Evolutionary conservation across 306 rosid genomes (phyloP), one percentile per base, ranked within the genome.

Genomic region (Dryas alaskensis): DNA sequence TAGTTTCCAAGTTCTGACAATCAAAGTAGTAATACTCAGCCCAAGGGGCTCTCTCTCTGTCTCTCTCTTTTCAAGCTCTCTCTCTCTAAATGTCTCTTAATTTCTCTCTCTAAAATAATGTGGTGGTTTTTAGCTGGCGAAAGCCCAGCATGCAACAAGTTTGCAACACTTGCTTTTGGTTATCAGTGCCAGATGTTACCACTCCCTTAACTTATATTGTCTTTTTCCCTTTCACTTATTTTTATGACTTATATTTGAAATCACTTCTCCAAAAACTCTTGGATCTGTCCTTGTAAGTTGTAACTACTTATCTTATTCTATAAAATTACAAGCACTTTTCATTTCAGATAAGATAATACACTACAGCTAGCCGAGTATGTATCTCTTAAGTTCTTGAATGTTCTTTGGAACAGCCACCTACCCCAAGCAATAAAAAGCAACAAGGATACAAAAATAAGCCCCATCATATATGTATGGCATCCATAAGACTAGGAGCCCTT

Each of bases 171-270:
- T 62, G 78, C 74, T 83, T 77, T 50, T 52, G 51, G 46, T 40
- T 74, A 62, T 71, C 73, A 65, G 67, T 57, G 81, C 57, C 79
- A 72, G 60, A 67, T 76, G 84, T 52, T 37, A 46, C 48, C 69
- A 60, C 11, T 9, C 39, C 67, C 58, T 27, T 31, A 62, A 11
- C 67, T 78, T 78, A 62, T 49, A 19, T 51, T 82, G 83, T 76
- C 80, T 19, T 76, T 73, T 82, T 69, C 4, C 51, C 27, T 10
- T 53, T 64, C 14, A 37, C 47, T 50, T 60, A 62, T 73, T 22
- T 31, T 31, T 31, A 31, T 43, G 66, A 67, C 69, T 77, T 79
- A 83, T 51, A 51, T 40, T 13, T 14, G n/a, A 43, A 67, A 39
- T 60, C 42, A 31, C 64, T 51, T 27, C 72, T 52, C 72, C 67